Evolutionary conservation across 257 asterid species (phyloP).

Genomic region (Prunella vulgaris): DNA sequence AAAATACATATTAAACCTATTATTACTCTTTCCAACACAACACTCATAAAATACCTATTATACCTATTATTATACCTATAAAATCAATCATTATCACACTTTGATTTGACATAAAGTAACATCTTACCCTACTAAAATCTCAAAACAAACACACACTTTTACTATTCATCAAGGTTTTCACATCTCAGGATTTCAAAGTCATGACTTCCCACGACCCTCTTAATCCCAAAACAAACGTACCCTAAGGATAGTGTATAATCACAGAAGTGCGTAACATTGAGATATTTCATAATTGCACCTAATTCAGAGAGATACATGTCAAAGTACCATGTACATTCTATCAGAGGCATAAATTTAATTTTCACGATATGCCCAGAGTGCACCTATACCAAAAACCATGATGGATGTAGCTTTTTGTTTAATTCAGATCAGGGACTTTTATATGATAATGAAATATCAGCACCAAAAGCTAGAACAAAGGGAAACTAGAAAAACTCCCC

Average conservation of each 20-base stretch:
- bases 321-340: not conserved
- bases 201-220: too few species aligned
- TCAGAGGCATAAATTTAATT: not conserved
- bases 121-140: too few species aligned
- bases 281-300: not conserved
- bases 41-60: too few species aligned
- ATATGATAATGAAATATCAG: not conserved
- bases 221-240: too few species aligned
- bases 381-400: slow-evolving; percentile 9
- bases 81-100: too few species aligned
- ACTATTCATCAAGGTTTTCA: too few species aligned
- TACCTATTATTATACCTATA: too few species aligned
- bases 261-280: slow-evolving; percentile 1
- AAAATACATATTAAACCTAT: too few species aligned
- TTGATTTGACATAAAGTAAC: too few species aligned
- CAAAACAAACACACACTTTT: too few species aligned
- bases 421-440: not conserved
- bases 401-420: not conserved
- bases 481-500: not conserved
- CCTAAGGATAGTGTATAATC: not conserved
- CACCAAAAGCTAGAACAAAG: not conserved
- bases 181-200: too few species aligned
- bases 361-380: not conserved
- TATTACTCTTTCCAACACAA: too few species aligned
- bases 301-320: not conserved